A percentile compares a stretch with the other conserved stretches of the same genome.
phyloP scores from a whole-genome alignment of 345 rosid genomes.

The sweet orange (Citrus sinensis) region DNA sequence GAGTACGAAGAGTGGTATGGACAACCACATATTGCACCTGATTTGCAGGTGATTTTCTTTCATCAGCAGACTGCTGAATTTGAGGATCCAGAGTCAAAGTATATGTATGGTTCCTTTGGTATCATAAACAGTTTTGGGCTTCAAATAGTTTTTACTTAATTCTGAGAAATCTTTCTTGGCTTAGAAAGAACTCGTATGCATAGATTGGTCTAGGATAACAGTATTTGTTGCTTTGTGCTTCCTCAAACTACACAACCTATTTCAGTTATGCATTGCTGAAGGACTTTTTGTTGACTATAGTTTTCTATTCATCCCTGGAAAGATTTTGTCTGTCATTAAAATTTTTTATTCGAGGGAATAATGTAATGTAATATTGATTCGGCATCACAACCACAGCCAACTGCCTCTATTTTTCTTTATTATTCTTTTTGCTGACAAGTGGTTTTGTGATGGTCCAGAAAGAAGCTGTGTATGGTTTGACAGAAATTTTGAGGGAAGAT shows the following conservation, averaged over 20 bases:
- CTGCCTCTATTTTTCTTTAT: neutral
- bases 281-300: neutral
- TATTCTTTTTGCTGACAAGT: conserved; percentile 7
- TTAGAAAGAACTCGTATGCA: neutral
- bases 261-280: neutral
- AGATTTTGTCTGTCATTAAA: neutral
- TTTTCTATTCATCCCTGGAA: neutral
- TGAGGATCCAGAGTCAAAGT: neutral
- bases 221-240: neutral
- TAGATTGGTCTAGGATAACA: neutral
- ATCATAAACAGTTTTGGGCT: neutral
- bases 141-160: neutral
- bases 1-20: conserved; percentile 99
- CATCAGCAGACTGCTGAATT: neutral
- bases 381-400: neutral
- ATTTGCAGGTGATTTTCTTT: conserved; percentile 60
- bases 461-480: conserved; percentile 93
- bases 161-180: neutral
- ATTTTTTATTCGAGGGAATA: neutral
- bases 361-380: neutral
- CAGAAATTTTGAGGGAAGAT: conserved; percentile 76
- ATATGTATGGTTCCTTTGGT: neutral
- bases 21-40: conserved; percentile 81
- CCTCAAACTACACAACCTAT: neutral
- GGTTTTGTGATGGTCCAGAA: conserved; percentile 40